phyloP scores from a whole-genome alignment of 768 basidiomycete genomes.

The Amanita jacksonii region DNA sequence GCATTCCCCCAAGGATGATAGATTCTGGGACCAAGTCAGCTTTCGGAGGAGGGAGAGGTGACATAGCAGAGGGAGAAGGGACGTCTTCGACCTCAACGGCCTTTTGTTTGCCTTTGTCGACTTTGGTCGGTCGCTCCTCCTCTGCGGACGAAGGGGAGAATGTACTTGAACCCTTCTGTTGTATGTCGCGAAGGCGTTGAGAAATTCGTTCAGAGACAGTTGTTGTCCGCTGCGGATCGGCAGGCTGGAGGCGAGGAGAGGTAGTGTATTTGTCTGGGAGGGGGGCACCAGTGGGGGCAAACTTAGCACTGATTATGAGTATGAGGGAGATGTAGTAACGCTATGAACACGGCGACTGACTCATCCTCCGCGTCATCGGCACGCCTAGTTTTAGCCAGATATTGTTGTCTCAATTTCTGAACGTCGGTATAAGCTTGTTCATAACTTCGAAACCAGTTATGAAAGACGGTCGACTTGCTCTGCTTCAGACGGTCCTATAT shows the following conservation, averaged over 20 bases:
- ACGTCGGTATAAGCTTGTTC: slow-evolving; percentile 63
- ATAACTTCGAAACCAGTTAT: slow-evolving; percentile 61
- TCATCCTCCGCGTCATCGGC: slow-evolving; percentile 94
- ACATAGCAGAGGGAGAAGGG: slow-evolving; percentile 55
- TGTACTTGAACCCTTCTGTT: slow-evolving; percentile 41
- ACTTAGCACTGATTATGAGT: slow-evolving; percentile 55
- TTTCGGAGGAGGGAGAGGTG: slow-evolving; percentile 49
- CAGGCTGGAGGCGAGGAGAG: slow-evolving; percentile 62
- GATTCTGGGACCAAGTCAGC: slow-evolving; percentile 33
- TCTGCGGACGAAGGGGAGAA: slow-evolving; percentile 22
- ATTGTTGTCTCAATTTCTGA: slow-evolving; percentile 63
- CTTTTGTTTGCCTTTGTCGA: slow-evolving; percentile 83
- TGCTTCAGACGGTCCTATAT: slow-evolving; percentile 52
- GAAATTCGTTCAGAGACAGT: slow-evolving; percentile 86
- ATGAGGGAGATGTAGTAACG: slow-evolving; percentile 10
- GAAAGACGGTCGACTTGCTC: slow-evolving; percentile 47
- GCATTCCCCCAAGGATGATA: slow-evolving; percentile 68
- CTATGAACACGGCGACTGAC: slow-evolving; percentile 37
- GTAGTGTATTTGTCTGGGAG: slow-evolving; percentile 67
- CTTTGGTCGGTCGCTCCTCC: slow-evolving; percentile 34
- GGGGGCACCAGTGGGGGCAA: slow-evolving; percentile 60
- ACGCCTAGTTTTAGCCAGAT: slow-evolving; percentile 65
- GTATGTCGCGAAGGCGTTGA: slow-evolving; percentile 72
- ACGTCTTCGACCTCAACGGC: slow-evolving; percentile 33
- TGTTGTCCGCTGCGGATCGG: slow-evolving; percentile 56